Conservation (phyloP, 805 yeast species). For the Priceomyces melissophilus region DNA sequence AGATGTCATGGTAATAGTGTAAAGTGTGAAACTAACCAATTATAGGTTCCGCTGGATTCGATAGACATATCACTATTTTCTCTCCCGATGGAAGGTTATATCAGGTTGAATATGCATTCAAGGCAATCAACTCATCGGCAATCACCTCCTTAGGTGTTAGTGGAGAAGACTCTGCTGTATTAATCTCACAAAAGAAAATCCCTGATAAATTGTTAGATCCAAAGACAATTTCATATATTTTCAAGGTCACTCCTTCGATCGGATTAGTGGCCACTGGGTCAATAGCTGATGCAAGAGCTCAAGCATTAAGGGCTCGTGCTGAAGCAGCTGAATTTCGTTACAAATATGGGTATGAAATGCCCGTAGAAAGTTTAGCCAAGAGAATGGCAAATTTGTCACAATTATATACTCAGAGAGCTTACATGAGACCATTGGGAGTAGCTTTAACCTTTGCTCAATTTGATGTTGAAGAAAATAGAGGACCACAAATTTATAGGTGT, state of each 20-base stretch:
- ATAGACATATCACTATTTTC: slow-evolving; percentile 96
- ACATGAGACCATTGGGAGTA: slow-evolving; percentile 97
- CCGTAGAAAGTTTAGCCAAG: slow-evolving; percentile 87
- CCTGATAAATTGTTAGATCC: slow-evolving; percentile 94
- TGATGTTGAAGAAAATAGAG: slow-evolving; percentile 63
- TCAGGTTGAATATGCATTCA: slow-evolving; percentile 97
- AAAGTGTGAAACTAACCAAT: slow-evolving; percentile 23
- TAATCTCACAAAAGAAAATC: slow-evolving; percentile 92
- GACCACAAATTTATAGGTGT: slow-evolving; percentile 86
- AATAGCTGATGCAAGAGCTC: slow-evolving; percentile 91
- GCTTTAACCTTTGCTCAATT: slow-evolving; percentile 83
- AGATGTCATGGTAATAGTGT: not conserved
- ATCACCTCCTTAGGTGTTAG: slow-evolving; percentile 84
- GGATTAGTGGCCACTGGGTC: slow-evolving; percentile 95
- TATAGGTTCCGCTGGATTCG: slow-evolving; percentile 86
- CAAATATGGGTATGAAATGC: slow-evolving; percentile 95
- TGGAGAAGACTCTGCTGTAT: slow-evolving; percentile 82
- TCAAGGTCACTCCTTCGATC: slow-evolving; percentile 72
- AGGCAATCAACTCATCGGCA: slow-evolving; percentile 91
- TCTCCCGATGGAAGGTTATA: slow-evolving; percentile 97
- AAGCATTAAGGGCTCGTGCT: slow-evolving; percentile 85
- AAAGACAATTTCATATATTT: slow-evolving; percentile 78
- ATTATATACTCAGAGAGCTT: slow-evolving; percentile 94
- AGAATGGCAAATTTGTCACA: slow-evolving; percentile 95
- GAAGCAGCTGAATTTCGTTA: slow-evolving; percentile 95